Evolutionary conservation across 371 early-diverging fungal species (phyloP).

Genomic region (Mucor indicus): DNA sequence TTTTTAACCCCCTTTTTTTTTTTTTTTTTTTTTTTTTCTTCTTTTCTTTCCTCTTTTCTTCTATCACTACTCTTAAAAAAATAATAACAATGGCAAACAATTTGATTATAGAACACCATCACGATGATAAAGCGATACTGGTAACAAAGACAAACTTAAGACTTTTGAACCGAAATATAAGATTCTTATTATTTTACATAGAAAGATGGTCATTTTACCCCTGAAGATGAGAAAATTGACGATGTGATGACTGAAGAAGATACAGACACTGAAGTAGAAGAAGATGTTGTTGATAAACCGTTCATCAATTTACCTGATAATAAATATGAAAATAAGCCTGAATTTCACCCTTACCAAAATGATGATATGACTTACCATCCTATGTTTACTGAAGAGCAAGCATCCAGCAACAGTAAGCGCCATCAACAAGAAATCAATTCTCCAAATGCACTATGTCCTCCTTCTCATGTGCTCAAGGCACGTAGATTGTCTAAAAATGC

Average conservation of each 20-base stretch:
- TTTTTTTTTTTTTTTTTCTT: neutral
- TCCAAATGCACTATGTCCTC: constrained; percentile 32
- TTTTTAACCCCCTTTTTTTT: neutral
- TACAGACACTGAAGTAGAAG: constrained; percentile 28
- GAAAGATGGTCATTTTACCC: no score
- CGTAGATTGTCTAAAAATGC: constrained; percentile 23
- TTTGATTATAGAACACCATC: no score
- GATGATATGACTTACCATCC: constrained; percentile 5
- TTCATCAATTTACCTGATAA: neutral
- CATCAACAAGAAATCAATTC: constrained; percentile 9
- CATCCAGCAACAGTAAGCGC: no score
- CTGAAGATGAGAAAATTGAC: no score
- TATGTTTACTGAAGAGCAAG: no score
- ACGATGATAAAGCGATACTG: no score
- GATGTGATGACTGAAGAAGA: constrained; percentile 24
- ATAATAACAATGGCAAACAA: neutral
- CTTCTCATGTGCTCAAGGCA: constrained; percentile 32
- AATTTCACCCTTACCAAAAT: neutral
- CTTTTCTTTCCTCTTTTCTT: neutral
- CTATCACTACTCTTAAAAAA: neutral
- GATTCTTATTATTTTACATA: no score
- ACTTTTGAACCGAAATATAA: no score
- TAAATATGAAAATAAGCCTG: neutral
- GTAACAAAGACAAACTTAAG: no score
- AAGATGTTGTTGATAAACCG: constrained; percentile 3